Base-by-base conservation (phyloP, 1,284 basidiomycete genomes). In the Afroboletus lepidellus region DNA sequence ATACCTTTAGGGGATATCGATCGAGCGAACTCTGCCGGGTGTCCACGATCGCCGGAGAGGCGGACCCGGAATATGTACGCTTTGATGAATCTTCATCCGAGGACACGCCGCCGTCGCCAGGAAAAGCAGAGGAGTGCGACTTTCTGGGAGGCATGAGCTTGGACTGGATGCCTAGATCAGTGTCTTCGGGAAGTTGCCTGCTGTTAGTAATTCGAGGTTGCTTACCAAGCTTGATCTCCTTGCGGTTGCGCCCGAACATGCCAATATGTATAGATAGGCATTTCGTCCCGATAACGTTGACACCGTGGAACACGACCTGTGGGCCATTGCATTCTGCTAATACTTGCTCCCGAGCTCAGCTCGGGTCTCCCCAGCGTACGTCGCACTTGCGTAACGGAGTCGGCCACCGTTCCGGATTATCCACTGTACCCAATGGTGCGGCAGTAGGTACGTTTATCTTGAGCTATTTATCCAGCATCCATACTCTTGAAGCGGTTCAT, bases 1-100 rank as follows among this genome's bases (percentile, higher is more conserved):
- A 75, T 32, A 86, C 57, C 52, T 71, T 77, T 25, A 75, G 43
- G 32, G 53, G 39, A 34, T 41, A 21, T 25, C 42, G 47, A 25
- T 56, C 53, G 16, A 53, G 37, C 20, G 54, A 50, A 32, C 37
- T 45, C 12, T 51, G 47, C 8, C 33, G 43, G 13, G 46, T 50
- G 27, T 54, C 49, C 21, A 43, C 16, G 7, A 38, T 18, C 23
- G 11, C 6, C 16, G 41, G 54, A 27, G 55, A 53, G 48, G 25
- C 46, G 25, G 41, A 49, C 25, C 21, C 12, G 5, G 39, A 23
- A 23, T 44, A 41, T 8, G 12, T n/a, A n/a, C 56, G 56, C 45
- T 58, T 61, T 41, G 57, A 54, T 32, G 59, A 7, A 7, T 39
- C 43, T 30, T 47, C 46, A 27, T 38, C 49, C 2, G 51, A 54